These are phyloP conservation scores for Verticillium nonalfalfae DNA, from an alignment of 2,329 filamentous ascomycete species.

Conservation along the genomic window DNA sequence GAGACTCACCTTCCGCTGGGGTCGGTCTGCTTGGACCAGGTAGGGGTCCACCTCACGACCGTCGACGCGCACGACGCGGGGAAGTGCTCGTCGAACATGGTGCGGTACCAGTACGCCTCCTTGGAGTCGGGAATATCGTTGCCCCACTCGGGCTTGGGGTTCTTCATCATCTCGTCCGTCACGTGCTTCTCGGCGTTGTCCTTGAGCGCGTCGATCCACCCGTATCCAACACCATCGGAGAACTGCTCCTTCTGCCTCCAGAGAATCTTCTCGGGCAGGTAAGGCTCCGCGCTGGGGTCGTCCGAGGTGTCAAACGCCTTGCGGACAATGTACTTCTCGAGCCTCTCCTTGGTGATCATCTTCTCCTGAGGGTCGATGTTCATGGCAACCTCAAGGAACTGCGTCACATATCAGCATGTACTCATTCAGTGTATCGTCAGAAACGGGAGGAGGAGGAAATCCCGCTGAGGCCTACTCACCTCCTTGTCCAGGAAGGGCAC, in stretches of 20 bases:
- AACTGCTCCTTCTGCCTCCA: conserved; percentile 99
- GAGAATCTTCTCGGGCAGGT: conserved; percentile 92
- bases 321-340: conserved; percentile 97
- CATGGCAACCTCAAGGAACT: conserved; percentile 91
- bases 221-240: conserved; percentile 95
- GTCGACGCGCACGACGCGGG: conserved; percentile 85
- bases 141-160: conserved; percentile 96
- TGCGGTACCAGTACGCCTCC: conserved; percentile 98
- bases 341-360: conserved; percentile 82
- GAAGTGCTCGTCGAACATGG: conserved; percentile 99
- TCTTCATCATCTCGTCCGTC: conserved; percentile 97
- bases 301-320: conserved; percentile 95
- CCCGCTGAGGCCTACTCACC: conserved; percentile 30
- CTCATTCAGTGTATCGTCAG: neutral
- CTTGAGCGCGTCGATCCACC: conserved; percentile 97
- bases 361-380: conserved; percentile 91
- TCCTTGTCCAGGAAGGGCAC: conserved; percentile 97
- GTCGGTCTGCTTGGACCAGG: conserved; percentile 94
- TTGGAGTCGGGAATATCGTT: conserved; percentile 89
- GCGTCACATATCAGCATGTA: neutral
- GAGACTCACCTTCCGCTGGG: conserved; percentile 75
- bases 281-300: conserved; percentile 73
- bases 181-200: conserved; percentile 86
- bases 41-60: conserved; percentile 94
- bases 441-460: neutral